These are phyloP conservation scores for Daldinia concentrica DNA, from an alignment of 495 filamentous ascomycete species.

Conservation along the genomic window DNA sequence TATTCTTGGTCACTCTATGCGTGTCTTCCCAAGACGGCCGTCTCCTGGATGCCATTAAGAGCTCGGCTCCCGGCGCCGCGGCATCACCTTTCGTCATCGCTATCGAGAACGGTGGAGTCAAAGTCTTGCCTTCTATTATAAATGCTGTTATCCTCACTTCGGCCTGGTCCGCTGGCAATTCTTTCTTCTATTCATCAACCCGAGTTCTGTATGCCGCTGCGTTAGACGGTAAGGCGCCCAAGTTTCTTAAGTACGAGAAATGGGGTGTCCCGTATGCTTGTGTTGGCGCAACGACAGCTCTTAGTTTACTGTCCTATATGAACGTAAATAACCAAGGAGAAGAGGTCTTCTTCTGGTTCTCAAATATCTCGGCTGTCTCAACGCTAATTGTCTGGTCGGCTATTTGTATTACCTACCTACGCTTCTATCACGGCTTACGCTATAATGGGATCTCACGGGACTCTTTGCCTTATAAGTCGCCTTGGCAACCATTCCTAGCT, in stretches of 20 bases:
- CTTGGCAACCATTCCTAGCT: conserved; percentile 68
- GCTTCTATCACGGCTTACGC: conserved; percentile 65
- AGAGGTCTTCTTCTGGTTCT: conserved; percentile 67
- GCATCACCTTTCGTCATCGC: conserved; percentile 69
- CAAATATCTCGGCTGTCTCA: conserved; percentile 66
- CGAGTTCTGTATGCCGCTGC: conserved; percentile 71
- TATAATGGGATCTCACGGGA: conserved; percentile 64
- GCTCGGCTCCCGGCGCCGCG: conserved; percentile 61
- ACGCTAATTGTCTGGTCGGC: conserved; percentile 70
- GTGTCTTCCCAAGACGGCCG: conserved; percentile 60
- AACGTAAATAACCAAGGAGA: conserved; percentile 56
- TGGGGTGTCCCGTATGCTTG: conserved; percentile 65
- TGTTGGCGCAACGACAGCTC: conserved; percentile 60
- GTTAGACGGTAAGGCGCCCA: conserved; percentile 65
- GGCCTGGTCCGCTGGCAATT: conserved; percentile 73
- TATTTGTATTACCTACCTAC: conserved; percentile 63
- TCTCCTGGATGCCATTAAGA: conserved; percentile 60
- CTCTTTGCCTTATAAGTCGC: conserved; percentile 66
- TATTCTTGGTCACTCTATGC: conserved; percentile 73
- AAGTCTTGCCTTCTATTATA: conserved; percentile 70
- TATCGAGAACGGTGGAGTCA: conserved; percentile 67
- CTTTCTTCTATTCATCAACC: conserved; percentile 74
- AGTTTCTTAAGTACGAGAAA: conserved; percentile 61
- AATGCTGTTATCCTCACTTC: conserved; percentile 75
- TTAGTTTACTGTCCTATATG: conserved; percentile 66